These are phyloP conservation scores for Septoria petroselini DNA, from an alignment of 2,329 filamentous ascomycete genomes.

Conservation along the genomic window DNA sequence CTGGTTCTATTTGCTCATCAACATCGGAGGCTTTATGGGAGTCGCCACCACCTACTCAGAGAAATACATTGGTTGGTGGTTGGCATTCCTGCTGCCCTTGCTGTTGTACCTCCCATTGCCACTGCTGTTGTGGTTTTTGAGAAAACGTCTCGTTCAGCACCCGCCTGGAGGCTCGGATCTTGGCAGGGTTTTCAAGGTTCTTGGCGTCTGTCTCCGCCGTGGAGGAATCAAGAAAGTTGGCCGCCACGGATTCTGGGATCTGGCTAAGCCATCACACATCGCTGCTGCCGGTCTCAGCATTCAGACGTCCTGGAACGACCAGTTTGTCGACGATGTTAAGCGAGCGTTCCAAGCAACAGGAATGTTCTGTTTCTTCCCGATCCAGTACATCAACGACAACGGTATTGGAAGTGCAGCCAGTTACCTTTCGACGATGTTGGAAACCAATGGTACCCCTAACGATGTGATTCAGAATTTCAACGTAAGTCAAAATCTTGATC, in stretches of 20 bases:
- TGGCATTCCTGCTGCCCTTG: slow-evolving; percentile 60
- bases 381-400: slow-evolving; percentile 42
- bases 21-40: slow-evolving; percentile 47
- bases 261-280: slow-evolving; percentile 32
- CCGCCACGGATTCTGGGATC: slow-evolving; percentile 30
- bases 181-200: slow-evolving; percentile 27
- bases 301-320: slow-evolving; percentile 57
- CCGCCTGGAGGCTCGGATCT: slow-evolving; percentile 30
- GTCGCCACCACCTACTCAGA: slow-evolving; percentile 54
- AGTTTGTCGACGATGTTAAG: slow-evolving; percentile 68
- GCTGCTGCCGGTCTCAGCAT: slow-evolving; percentile 26
- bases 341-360: slow-evolving; percentile 51
- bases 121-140: slow-evolving; percentile 27
- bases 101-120: slow-evolving; percentile 57
- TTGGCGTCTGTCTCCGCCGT: slow-evolving; percentile 22
- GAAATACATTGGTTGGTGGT: slow-evolving; percentile 62
- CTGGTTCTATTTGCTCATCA: slow-evolving; percentile 72
- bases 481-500: background rate
- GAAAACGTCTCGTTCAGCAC: slow-evolving; percentile 33
- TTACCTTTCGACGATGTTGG: slow-evolving; percentile 31
- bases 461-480: slow-evolving; percentile 44
- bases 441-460: slow-evolving; percentile 43
- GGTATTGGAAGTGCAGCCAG: slow-evolving; percentile 32
- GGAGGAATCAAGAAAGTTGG: slow-evolving; percentile 21
- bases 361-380: slow-evolving; percentile 56